phyloP scores from a whole-genome alignment of 768 basidiomycete species.

The Lentinula lateritia region DNA sequence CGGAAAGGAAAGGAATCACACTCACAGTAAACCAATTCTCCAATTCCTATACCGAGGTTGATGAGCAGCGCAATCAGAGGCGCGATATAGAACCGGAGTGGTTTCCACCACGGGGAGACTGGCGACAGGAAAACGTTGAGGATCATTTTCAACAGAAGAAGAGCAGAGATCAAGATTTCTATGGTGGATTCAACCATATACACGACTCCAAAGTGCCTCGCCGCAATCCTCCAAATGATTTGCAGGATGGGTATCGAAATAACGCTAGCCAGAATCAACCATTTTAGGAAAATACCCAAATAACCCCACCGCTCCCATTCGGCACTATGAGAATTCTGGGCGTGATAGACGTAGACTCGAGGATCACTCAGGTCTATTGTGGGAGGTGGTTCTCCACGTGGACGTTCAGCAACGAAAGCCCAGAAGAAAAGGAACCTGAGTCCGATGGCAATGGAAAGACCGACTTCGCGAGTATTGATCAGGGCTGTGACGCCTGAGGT shows the following conservation, averaged over 20 bases:
- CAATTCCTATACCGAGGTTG: conserved; percentile 47
- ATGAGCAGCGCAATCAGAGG: conserved; percentile 49
- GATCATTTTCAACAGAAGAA: conserved; percentile 60
- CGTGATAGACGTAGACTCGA: conserved; percentile 12
- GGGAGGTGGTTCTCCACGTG: conserved; percentile 33
- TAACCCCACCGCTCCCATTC: conserved; percentile 64
- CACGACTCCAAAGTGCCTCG: conserved; percentile 34
- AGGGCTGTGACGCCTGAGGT: conserved; percentile 28
- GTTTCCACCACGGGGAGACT: conserved; percentile 31
- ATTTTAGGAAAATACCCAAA: conserved; percentile 48
- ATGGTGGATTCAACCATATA: conserved; percentile 56
- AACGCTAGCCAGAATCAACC: conserved; percentile 38
- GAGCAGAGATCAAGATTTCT: conserved; percentile 49
- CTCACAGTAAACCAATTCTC: conserved; percentile 55
- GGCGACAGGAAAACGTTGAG: conserved; percentile 50
- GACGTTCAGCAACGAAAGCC: conserved; percentile 55
- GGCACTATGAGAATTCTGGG: conserved; percentile 40
- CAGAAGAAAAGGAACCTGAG: conserved; percentile 65
- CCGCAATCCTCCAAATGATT: conserved; percentile 53
- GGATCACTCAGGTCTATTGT: conserved; percentile 6
- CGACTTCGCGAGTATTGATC: conserved; percentile 51
- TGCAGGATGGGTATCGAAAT: conserved; percentile 51
- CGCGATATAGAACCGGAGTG: conserved; percentile 40
- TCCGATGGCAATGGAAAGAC: conserved; percentile 51
- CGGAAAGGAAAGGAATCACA: conserved; percentile 7